Evolutionary conservation across 2,329 filamentous ascomycete species (phyloP).

Genomic region (Sporothrix sp.): DNA sequence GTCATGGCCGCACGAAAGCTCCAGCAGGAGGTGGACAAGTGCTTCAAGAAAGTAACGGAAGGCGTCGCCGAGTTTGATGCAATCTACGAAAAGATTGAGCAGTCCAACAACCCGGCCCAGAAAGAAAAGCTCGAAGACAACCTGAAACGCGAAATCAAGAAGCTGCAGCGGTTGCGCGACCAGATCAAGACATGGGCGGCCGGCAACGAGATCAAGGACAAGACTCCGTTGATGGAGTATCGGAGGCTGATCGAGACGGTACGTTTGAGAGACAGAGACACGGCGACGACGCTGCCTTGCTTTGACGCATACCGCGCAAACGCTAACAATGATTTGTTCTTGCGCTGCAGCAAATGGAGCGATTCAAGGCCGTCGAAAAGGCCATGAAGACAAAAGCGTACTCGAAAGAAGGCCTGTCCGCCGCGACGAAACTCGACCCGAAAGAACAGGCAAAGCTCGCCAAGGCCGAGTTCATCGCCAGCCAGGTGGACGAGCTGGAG

Average conservation of each 20-base stretch:
- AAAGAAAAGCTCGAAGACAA: conserved; percentile 98
- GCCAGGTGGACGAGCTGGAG: conserved; percentile 85
- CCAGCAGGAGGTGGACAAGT: conserved; percentile 97
- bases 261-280: conserved; percentile 26
- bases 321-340: too few relatives aligned
- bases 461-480: conserved; percentile 72
- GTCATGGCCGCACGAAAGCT: conserved; percentile 92
- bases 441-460: conserved; percentile 94
- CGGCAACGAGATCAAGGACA: conserved; percentile 99
- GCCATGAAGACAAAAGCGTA: conserved; percentile 99
- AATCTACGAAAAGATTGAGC: conserved; percentile 96
- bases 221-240: conserved; percentile 86
- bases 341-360: conserved; percentile 80
- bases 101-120: conserved; percentile 84
- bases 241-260: conserved; percentile 97
- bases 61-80: conserved; percentile 84
- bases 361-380: conserved; percentile 99
- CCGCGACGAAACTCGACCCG: conserved; percentile 89
- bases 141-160: conserved; percentile 99
- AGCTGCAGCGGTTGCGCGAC: conserved; percentile 90
- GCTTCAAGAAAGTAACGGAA: conserved; percentile 96
- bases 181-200: conserved; percentile 99
- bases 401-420: conserved; percentile 92
- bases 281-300: too few relatives aligned
- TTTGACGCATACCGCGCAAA: too few relatives aligned